These are phyloP conservation scores for Penicillium turbatum DNA, from an alignment of 495 filamentous ascomycete species.

Conservation along the genomic window DNA sequence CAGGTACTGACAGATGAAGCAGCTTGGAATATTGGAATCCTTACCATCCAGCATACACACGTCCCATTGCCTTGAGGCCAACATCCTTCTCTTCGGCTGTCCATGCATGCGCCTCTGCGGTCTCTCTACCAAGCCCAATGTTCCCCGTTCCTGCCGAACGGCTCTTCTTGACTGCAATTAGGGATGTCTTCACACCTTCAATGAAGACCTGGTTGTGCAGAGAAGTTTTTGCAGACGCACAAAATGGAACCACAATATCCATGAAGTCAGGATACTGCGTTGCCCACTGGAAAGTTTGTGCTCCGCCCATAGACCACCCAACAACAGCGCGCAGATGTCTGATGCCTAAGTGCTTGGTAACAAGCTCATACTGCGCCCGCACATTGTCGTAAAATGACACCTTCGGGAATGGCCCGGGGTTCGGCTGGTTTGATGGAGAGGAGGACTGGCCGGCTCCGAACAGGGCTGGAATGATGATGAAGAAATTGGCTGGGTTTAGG, in stretches of 20 bases:
- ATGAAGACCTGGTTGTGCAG: slow-evolving; percentile 70
- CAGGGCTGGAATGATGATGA: slow-evolving; percentile 65
- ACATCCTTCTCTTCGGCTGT: slow-evolving; percentile 50
- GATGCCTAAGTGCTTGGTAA: slow-evolving; percentile 60
- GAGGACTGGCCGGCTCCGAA: slow-evolving; percentile 72
- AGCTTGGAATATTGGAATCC: slow-evolving; percentile 3
- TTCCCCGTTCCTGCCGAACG: slow-evolving; percentile 46
- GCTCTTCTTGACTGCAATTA: slow-evolving; percentile 58
- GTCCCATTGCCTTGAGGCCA: slow-evolving; percentile 64
- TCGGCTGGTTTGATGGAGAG: slow-evolving; percentile 60
- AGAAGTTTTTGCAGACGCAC: slow-evolving; percentile 61
- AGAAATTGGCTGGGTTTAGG: slow-evolving; percentile 59
- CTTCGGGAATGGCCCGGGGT: slow-evolving; percentile 53
- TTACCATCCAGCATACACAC: slow-evolving; percentile 70
- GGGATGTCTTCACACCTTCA: slow-evolving; percentile 63
- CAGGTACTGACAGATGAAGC: background rate
- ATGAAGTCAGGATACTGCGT: slow-evolving; percentile 68
- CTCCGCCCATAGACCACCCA: slow-evolving; percentile 70
- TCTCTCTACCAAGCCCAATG: slow-evolving; percentile 30
- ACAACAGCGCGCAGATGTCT: slow-evolving; percentile 58
- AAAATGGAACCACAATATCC: slow-evolving; percentile 63
- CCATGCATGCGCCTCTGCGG: slow-evolving; percentile 48
- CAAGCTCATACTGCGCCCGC: slow-evolving; percentile 58
- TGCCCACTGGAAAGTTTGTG: slow-evolving; percentile 66
- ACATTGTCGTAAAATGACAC: slow-evolving; percentile 68